Base-by-base conservation (phyloP, 163 green algal genomes). In the Scenedesmus sp. region DNA sequence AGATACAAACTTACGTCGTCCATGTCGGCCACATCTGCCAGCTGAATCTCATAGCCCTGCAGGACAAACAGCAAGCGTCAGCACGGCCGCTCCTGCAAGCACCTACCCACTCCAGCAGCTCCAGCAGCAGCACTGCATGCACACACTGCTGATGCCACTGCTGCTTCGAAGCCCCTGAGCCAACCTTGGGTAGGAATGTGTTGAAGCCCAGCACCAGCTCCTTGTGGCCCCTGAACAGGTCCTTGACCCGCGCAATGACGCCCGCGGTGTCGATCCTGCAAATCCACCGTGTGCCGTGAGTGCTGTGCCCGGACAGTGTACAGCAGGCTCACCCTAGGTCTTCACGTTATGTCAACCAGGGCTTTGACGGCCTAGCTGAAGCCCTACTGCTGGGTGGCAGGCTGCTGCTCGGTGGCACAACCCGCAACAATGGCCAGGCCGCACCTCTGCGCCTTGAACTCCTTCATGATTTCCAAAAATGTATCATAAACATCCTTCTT, bases 381-480 rank as follows among this genome's bases (percentile, higher is more conserved):
- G 40, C 49, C 42, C 44, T 85, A 26, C 42, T 70, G 44, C 18
- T 20, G 42, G 44, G 81, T 86, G 81, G 81, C 81, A 72, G 44
- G 81, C 81, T 49, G 30, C 44, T 86, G 33, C 46, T 72, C 40
- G 65, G 65, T 76, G 65, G 65, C 65, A 72, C 53, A 80, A 44
- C 79, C 81, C 46, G 81, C 81, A 86, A 86, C 81, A 86, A 86
- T 86, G 61, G 61, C 82, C 35, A 56, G 35, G 65, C 65, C 82
- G 40, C 86, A 99, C 97, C 93, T 96, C 91, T 98, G 95, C 3
- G 98, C 96, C 93, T 99, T 99, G 96, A 99, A 99, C 92, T 99
- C 97, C 94, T 99, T 99, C 98, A 99, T 99, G 86, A 99, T 99
- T 81, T 99, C 98, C 91, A 99, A 89, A 85, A 99, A 99, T 13